Conservation (phyloP, 305 asterid species). For the Fraxinus baroniana region DNA sequence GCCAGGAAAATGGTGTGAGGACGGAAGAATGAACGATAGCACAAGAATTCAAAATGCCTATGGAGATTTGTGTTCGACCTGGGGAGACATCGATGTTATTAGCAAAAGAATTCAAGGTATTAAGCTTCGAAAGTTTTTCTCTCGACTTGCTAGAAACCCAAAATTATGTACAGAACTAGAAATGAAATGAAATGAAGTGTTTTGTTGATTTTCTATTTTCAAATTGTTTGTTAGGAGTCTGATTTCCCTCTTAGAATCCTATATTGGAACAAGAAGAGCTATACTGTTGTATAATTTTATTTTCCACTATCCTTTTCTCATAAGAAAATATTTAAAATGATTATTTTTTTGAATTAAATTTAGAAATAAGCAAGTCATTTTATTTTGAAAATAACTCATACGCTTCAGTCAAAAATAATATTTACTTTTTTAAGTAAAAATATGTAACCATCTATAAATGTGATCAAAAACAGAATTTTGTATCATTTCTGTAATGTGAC, state of each 20-base stretch:
- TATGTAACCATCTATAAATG: neutral
- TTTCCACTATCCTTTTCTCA: neutral
- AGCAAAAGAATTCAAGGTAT: conserved; percentile 33
- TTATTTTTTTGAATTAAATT: neutral
- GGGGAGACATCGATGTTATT: conserved; percentile 41
- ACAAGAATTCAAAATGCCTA: neutral
- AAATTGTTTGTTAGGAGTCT: neutral
- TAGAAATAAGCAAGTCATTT: neutral
- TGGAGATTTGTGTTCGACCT: conserved; percentile 25
- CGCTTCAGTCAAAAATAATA: neutral
- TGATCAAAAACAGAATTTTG: neutral
- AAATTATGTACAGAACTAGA: neutral
- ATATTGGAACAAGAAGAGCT: neutral
- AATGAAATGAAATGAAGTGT: neutral
- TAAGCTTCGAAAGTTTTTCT: conserved; percentile 27
- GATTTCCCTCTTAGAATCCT: neutral
- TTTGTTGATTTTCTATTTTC: neutral
- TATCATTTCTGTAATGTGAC: neutral
- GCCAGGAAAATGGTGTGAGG: conserved; percentile 45
- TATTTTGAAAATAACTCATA: neutral
- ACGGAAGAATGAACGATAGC: conserved; percentile 12
- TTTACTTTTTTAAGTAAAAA: neutral
- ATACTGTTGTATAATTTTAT: neutral
- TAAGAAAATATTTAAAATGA: neutral
- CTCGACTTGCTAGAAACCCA: conserved; percentile 2